Percentiles rank a stretch among this genome's conserved stretches.
phyloP scores from a whole-genome alignment of 1,284 basidiomycete species.

The Fistulinella staudtii region DNA sequence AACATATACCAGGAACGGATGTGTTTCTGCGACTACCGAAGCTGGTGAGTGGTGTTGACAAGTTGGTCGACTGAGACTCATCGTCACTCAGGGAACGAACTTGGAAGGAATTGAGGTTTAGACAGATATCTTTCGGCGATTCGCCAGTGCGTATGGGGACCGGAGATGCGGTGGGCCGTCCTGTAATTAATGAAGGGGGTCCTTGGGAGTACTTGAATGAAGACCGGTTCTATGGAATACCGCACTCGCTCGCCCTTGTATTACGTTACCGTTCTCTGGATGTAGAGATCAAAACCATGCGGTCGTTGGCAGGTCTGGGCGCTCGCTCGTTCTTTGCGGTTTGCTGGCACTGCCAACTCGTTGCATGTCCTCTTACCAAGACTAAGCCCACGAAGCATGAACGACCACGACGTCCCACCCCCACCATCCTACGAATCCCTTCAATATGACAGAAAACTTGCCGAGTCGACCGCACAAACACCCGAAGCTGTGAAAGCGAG shows the following conservation, averaged over 20 bases:
- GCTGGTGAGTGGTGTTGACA: conserved; percentile 50
- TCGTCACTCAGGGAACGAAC: conserved; percentile 63
- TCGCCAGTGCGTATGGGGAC: conserved; percentile 2
- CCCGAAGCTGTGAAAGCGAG: conserved; percentile 21
- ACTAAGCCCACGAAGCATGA: conserved; percentile 21
- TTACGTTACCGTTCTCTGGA: not conserved
- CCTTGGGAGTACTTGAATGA: too few species aligned
- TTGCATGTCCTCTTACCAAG: too few species aligned
- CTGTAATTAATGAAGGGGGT: not conserved
- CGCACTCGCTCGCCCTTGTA: not conserved
- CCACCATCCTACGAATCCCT: conserved; percentile 51
- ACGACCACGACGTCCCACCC: conserved; percentile 31
- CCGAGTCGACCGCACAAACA: conserved; percentile 37
- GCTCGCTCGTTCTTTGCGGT: conserved; percentile 4
- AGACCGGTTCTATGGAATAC: not conserved
- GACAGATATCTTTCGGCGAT: conserved; percentile 11
- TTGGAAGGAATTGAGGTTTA: conserved; percentile 77
- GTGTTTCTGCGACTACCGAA: conserved; percentile 79
- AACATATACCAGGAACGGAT: conserved; percentile 59
- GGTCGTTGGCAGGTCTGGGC: conserved; percentile 6
- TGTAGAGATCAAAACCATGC: conserved; percentile 13
- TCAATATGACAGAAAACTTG: conserved; percentile 53
- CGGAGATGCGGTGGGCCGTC: conserved; percentile 10
- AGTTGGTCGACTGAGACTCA: conserved; percentile 2
- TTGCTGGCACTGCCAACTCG: too few species aligned